A percentile compares a stretch with the other conserved stretches of the same genome.
These are phyloP conservation scores for Liriodendron chinense DNA, from an alignment of 164 flowering plant genomes.

Conservation along the genomic window DNA sequence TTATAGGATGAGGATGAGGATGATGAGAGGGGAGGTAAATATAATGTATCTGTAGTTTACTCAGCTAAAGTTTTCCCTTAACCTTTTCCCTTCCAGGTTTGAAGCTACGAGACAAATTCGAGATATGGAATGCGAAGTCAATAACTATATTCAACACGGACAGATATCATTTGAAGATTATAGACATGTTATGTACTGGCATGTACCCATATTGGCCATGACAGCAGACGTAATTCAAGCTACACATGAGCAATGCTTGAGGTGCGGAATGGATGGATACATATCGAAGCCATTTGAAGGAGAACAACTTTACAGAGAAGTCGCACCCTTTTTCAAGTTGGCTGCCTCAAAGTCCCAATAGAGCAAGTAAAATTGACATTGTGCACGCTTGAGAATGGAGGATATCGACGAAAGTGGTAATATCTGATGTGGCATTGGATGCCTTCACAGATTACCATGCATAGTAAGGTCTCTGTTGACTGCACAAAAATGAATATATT, in stretches of 20 bases:
- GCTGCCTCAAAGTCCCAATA: conserved; percentile 21
- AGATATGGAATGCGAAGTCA: conserved; percentile 48
- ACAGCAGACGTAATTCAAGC: conserved; percentile 98
- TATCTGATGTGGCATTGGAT: conserved; percentile 17
- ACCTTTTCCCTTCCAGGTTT: conserved; percentile 44
- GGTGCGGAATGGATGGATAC: conserved; percentile 93
- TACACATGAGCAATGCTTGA: conserved; percentile 69
- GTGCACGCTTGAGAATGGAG: not conserved
- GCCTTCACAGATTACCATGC: conserved; percentile 8
- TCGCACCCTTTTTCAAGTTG: conserved; percentile 60
- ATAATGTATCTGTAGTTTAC: too few species aligned
- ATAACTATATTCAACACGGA: conserved; percentile 41
- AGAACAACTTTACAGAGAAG: conserved; percentile 78
- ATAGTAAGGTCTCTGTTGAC: not conserved
- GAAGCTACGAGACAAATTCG: conserved; percentile 84
- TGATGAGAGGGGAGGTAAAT: too few species aligned
- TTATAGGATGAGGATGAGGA: not conserved
- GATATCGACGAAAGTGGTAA: conserved; percentile 16
- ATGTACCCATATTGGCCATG: conserved; percentile 94
- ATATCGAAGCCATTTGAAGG: conserved; percentile 97
- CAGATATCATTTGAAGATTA: conserved; percentile 39
- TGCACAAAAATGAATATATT: not conserved
- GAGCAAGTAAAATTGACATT: conserved; percentile 12
- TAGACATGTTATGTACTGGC: conserved; percentile 49
- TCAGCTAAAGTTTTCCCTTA: not conserved